Evolutionary conservation across 73 alveolate species (phyloP).

Genomic region (Blepharisma stoltei): DNA sequence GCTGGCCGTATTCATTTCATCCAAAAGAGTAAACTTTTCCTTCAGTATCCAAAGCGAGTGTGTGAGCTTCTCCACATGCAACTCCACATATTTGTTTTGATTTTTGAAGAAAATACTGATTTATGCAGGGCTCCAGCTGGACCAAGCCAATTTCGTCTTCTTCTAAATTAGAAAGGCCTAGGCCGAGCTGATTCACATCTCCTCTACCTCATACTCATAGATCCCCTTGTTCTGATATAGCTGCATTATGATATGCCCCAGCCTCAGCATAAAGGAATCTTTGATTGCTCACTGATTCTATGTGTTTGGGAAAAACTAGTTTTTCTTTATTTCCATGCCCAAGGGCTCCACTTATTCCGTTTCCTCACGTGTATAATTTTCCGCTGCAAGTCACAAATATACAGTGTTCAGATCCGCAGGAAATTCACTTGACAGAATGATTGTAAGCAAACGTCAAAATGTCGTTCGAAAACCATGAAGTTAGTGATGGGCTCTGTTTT

Average conservation of each 20-base stretch:
- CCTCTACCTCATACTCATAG: conserved; percentile 63
- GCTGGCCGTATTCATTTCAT: conserved; percentile 58
- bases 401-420: conserved; percentile 66
- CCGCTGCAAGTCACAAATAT: conserved; percentile 49
- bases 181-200: conserved; percentile 64
- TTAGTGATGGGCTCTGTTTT: not conserved
- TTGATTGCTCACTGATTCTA: not conserved
- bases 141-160: conserved; percentile 50
- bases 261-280: conserved; percentile 33
- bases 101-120: conserved; percentile 5
- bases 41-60: conserved; percentile 44
- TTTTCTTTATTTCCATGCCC: conserved; percentile 60
- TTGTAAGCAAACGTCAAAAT: not conserved
- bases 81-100: conserved; percentile 28
- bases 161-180: conserved; percentile 28
- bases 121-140: conserved; percentile 25
- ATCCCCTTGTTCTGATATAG: conserved; percentile 33
- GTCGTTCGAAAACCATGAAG: not conserved
- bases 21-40: conserved; percentile 58
- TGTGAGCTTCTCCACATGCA: conserved; percentile 70
- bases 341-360: conserved; percentile 64
- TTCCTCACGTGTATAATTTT: conserved; percentile 60
- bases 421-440: not conserved
- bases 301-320: conserved; percentile 39
- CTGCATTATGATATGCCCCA: conserved; percentile 67